Evolutionary conservation across 2,329 filamentous ascomycete genomes (phyloP).

Genomic region (Venturia aucupariae): DNA sequence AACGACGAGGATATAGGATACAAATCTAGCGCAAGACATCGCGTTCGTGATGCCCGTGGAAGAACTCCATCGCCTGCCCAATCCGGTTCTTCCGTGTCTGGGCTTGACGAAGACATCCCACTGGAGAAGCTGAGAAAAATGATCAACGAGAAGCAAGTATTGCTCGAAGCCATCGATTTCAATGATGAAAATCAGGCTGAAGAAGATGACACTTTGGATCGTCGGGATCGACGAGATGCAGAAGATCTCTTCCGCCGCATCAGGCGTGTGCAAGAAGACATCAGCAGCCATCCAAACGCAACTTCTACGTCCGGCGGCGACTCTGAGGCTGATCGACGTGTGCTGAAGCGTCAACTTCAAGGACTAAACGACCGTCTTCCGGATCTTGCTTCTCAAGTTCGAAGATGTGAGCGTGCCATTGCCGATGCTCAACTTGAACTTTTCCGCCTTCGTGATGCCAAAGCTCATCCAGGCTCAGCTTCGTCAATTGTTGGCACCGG

Average conservation of each 20-base stretch:
- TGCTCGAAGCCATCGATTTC: slow-evolving; percentile 94
- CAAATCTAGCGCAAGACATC: slow-evolving; percentile 82
- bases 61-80: slow-evolving; percentile 73
- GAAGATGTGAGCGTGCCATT: slow-evolving; percentile 84
- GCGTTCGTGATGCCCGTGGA: slow-evolving; percentile 52
- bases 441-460: slow-evolving; percentile 88
- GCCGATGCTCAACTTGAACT: slow-evolving; percentile 85
- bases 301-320: slow-evolving; percentile 47
- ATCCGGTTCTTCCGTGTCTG: slow-evolving; percentile 47
- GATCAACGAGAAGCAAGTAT: slow-evolving; percentile 85
- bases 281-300: slow-evolving; percentile 81
- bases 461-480: slow-evolving; percentile 75
- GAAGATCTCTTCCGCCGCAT: slow-evolving; percentile 93
- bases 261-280: slow-evolving; percentile 84
- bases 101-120: slow-evolving; percentile 60
- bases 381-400: slow-evolving; percentile 82
- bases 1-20: slow-evolving; percentile 87
- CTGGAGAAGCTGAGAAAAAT: slow-evolving; percentile 86
- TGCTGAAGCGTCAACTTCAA: slow-evolving; percentile 83
- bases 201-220: slow-evolving; percentile 84
- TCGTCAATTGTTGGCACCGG: slow-evolving; percentile 82
- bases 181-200: slow-evolving; percentile 83
- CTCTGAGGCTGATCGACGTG: slow-evolving; percentile 77
- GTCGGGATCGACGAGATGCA: slow-evolving; percentile 80
- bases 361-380: slow-evolving; percentile 82